Percentiles rank a stretch among this genome's conserved stretches.
Evolutionary conservation across 768 basidiomycete genomes (phyloP).

Genomic region (Podaxis sp.): DNA sequence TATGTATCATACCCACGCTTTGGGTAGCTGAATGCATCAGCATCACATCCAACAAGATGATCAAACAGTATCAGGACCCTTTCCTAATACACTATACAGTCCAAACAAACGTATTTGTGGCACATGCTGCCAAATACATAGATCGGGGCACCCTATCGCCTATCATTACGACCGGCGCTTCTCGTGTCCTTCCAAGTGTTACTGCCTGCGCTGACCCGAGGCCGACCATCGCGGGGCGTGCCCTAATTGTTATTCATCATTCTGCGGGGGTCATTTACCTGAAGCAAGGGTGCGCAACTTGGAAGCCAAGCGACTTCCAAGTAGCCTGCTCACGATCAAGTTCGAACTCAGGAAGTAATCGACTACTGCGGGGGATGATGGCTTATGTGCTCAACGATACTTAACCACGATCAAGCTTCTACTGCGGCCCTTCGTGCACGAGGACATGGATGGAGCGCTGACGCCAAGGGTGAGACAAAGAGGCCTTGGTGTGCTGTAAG

Average conservation of each 20-base stretch:
- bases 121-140: neutral
- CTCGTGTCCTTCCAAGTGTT: neutral
- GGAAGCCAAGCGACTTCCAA: neutral
- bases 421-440: too few species aligned
- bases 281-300: neutral
- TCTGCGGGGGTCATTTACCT: neutral
- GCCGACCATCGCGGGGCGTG: neutral
- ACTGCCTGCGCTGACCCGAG: neutral
- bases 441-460: too few species aligned
- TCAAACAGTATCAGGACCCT: neutral
- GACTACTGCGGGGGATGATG: too few species aligned
- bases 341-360: neutral
- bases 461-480: too few species aligned
- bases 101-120: neutral
- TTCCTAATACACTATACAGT: slow-evolving; percentile 10
- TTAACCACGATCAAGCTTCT: too few species aligned
- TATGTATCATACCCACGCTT: too few species aligned
- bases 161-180: neutral
- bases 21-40: neutral
- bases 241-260: neutral
- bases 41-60: neutral
- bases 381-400: too few species aligned
- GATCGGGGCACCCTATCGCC: neutral
- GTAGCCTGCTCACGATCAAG: neutral
- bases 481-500: too few species aligned